Evolutionary conservation across 164 flowering plant genomes (phyloP), one percentile per base, ranked within the genome.

Genomic region (Annona cherimola): DNA sequence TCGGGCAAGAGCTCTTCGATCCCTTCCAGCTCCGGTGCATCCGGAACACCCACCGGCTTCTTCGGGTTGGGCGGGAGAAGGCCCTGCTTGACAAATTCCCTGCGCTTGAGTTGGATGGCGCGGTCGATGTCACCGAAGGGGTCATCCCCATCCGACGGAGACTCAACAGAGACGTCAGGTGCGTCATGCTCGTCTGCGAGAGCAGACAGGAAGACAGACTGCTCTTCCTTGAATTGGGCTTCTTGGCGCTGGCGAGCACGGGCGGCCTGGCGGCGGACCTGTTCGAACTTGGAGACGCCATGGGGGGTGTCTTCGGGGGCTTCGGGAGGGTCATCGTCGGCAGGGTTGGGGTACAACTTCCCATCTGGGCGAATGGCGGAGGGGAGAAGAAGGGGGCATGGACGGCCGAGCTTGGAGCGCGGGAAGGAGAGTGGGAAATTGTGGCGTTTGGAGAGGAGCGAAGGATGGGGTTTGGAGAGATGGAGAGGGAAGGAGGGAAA

Each of bases 271-370:
- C 89, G 97, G 12, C 87, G 76, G 46, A 95, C 86, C 64, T 91
- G 98, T 74, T 88, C 80, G 79, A 90, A 90, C 73, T 82, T 90
- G 63, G 87, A 83, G 18, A 95, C 83, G 0, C 99, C 99, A 45
- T 92, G 99, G 19, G 67, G 83, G 8, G 92, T 69, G 72, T 93
- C 98, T 63, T 95, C 99, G 0, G 90, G 86, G 11, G 94, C 93
- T 74, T 95, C 99, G 0, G 98, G 98, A 4, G 98, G 99, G 82
- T 95, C 97, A 68, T 90, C 88, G 59, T 88, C 97, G 0, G 91
- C 55, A 0, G 99, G 91, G 57, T 70, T 71, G 2, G 98, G 96
- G 78, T 88, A 85, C 80, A 54, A 87, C 9, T 87, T 89, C 0
- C 90, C 90, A 71, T 84, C 89, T 1, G 87, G 83, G 45, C 85